Base-by-base conservation (phyloP, 305 asterid genomes). In the Fraxinus sp. region DNA sequence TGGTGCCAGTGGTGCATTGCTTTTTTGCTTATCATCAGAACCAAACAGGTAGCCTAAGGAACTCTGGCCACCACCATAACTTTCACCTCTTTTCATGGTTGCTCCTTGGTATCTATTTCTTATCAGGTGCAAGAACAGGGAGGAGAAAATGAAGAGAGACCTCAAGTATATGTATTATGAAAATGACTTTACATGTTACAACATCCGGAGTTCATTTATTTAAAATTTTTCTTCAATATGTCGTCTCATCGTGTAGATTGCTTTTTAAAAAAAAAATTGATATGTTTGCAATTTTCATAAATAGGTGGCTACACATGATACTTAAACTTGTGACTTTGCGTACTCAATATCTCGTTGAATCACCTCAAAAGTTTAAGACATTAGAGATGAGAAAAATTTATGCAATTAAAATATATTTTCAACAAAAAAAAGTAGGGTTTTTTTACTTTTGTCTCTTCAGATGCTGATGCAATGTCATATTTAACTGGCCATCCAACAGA, bases 11-110 rank as follows among this genome's bases (percentile, higher is more conserved):
- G 89, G 74, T 0, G 84, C 84, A 78, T 86, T 83, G 0, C 46
- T 79, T 26, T 86, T 37, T 33, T 85, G 80, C 71, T 90, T 90
- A 18, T 84, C 82, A 8, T 88, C 91, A 41, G 86, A 22, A 80
- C 90, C 89, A 84, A 88, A 88, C 36, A 88, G 87, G 71, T 88
- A 88, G 26, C 90, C 90, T 57, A 88, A 78, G 1, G 90, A 88
- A 75, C 90, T 88, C 74, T 85, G 79, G 24, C 87, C 87, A 77
- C 87, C 87, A 46, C 87, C 87, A 57, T 28, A 70, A 77, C 87
- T 81, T 77, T 26, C 87, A 13, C 87, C 87, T 84, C 86, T 89
- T 72, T 71, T 77, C 89, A 83, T 86, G 5, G 41, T 78, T 77
- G 43, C 32, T 75, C 59, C 62, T 85, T 26, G 39, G 32, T n/a